These are phyloP conservation scores for Angophora floribunda DNA, from an alignment of 345 rosid species.

Conservation along the genomic window DNA sequence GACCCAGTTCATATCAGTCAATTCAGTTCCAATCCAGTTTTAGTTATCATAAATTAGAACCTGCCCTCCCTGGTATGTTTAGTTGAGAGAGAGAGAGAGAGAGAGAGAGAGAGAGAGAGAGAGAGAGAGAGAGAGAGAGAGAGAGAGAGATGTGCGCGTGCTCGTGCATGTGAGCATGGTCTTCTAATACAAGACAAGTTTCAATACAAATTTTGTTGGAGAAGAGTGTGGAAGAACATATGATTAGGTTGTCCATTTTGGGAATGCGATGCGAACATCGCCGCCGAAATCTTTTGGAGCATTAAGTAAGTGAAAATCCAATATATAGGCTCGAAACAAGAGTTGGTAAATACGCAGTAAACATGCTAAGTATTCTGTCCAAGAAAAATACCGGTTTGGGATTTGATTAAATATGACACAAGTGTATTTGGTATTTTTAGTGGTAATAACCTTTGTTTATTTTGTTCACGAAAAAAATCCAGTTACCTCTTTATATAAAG, in stretches of 20 bases:
- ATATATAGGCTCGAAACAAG: not conserved
- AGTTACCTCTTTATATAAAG: not conserved
- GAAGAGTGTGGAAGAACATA: not conserved
- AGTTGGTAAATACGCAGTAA: not conserved
- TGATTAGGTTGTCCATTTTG: not conserved
- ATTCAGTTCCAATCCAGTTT: not conserved
- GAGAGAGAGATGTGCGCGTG: no score
- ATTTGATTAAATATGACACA: not conserved
- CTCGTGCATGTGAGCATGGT: no score
- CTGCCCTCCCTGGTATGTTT: not conserved
- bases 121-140: no score
- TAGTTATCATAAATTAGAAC: not conserved
- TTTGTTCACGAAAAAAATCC: not conserved
- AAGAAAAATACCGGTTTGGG: no score
- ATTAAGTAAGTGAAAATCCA: not conserved
- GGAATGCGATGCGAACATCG: not conserved
- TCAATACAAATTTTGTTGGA: not conserved
- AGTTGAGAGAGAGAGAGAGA: not conserved
- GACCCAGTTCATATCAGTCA: not conserved
- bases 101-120: not conserved
- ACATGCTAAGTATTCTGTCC: not conserved
- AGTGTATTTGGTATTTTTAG: not conserved
- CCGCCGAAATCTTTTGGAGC: not conserved
- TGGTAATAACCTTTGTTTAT: not conserved
- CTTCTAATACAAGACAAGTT: no score